Percentiles rank a stretch among this genome's conserved stretches.
These are phyloP conservation scores for Myxozyma geophila DNA, from an alignment of 805 yeast species.

Conservation along the genomic window DNA sequence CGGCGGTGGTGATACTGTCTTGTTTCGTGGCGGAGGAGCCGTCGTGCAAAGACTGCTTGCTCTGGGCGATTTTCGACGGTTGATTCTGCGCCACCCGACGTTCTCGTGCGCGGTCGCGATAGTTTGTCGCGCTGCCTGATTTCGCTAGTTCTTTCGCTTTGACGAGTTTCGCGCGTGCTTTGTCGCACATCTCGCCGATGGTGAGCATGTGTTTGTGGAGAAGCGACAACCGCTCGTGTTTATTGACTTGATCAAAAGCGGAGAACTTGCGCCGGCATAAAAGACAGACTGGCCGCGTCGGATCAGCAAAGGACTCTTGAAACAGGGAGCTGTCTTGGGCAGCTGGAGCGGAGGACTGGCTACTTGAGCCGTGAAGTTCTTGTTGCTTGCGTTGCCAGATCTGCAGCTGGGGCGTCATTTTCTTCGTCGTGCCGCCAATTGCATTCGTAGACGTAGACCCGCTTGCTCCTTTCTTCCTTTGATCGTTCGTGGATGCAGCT, in stretches of 20 bases:
- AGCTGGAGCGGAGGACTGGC: background rate
- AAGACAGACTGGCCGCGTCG: conserved; percentile 27
- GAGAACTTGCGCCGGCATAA: conserved; percentile 33
- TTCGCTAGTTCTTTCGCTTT: conserved; percentile 7
- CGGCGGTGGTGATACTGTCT: background rate
- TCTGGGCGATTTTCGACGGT: background rate
- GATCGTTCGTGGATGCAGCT: background rate
- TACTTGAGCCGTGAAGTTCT: conserved; percentile 27
- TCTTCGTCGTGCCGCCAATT: background rate
- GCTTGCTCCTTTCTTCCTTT: conserved; percentile 18
- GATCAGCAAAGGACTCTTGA: conserved; percentile 34
- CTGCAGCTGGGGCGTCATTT: conserved; percentile 36
- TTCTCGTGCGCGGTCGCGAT: conserved; percentile 35
- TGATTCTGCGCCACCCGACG: conserved; percentile 29
- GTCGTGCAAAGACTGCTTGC: background rate
- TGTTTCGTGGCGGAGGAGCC: background rate
- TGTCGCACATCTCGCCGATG: conserved; percentile 4
- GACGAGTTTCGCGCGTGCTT: conserved; percentile 8
- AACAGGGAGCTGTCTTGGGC: background rate
- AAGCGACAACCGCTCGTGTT: conserved; percentile 31
- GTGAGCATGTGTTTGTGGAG: conserved; percentile 25
- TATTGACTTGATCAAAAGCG: conserved; percentile 28
- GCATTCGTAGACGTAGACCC: no score
- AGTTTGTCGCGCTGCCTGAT: background rate
- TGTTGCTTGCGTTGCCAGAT: conserved; percentile 34